Percentiles rank a stretch among this genome's conserved stretches.
These are phyloP conservation scores for Grosmannia serpens DNA, from an alignment of 2,329 filamentous ascomycete species.

Conservation along the genomic window DNA sequence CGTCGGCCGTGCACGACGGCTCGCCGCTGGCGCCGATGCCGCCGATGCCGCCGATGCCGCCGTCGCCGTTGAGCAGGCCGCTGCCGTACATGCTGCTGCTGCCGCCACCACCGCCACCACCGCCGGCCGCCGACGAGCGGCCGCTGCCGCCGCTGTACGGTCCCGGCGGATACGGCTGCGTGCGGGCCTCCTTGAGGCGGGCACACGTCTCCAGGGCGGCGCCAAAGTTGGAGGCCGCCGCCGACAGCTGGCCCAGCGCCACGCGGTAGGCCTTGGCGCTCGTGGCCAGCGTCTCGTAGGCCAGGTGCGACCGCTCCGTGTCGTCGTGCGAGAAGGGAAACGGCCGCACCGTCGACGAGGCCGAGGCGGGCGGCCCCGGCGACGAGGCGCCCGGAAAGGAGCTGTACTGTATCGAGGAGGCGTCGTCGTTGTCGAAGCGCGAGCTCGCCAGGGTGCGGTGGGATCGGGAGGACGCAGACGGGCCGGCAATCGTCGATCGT, in stretches of 20 bases:
- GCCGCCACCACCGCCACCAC: constrained; percentile 14
- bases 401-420: background rate
- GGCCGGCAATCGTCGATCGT: background rate
- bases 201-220: constrained; percentile 55
- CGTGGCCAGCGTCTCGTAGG: constrained; percentile 49
- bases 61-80: background rate
- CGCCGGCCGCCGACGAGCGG: constrained; percentile 4
- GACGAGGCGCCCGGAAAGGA: background rate
- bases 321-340: constrained; percentile 49
- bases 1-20: constrained; percentile 49
- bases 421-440: background rate
- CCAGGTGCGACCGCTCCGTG: constrained; percentile 48
- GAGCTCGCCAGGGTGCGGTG: background rate
- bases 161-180: constrained; percentile 37
- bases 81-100: constrained; percentile 10
- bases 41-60: constrained; percentile 14
- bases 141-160: background rate
- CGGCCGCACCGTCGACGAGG: constrained; percentile 33
- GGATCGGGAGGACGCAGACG: background rate
- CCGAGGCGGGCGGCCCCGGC: background rate
- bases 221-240: constrained; percentile 51
- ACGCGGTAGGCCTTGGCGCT: constrained; percentile 53
- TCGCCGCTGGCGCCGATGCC: constrained; percentile 17
- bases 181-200: constrained; percentile 54
- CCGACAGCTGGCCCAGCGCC: constrained; percentile 48